A percentile compares a stretch with the other conserved stretches of the same genome.
phyloP scores from a whole-genome alignment of 352 stramenopile species.

The Pythium folliculosum region DNA sequence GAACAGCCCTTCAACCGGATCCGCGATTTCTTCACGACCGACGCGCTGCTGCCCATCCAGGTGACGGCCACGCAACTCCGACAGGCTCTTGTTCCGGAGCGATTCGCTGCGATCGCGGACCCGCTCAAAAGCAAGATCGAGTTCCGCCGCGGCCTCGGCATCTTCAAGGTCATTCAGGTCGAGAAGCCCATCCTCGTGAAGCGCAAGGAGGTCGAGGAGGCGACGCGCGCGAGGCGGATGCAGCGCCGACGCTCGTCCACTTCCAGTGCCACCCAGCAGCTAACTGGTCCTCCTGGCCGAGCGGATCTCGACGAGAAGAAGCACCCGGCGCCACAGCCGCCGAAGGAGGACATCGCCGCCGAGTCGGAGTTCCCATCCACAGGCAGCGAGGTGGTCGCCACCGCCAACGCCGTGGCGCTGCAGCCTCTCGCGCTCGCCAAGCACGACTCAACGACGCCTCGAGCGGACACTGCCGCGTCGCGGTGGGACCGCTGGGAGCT shows the following conservation, averaged over 20 bases:
- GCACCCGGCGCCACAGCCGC: not conserved
- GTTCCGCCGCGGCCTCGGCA: constrained; percentile 57
- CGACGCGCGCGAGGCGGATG: constrained; percentile 23
- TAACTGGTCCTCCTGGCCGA: not conserved
- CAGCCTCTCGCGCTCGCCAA: constrained; percentile 16
- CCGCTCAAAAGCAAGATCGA: constrained; percentile 81
- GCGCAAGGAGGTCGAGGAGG: constrained; percentile 36
- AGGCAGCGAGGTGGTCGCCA: constrained; percentile 15
- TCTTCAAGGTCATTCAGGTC: constrained; percentile 65
- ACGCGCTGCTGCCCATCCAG: constrained; percentile 31
- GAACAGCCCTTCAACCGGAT: constrained; percentile 55
- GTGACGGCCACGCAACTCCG: constrained; percentile 35
- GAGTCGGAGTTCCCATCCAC: not conserved
- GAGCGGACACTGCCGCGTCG: constrained; percentile 8
- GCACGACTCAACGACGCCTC: not conserved
- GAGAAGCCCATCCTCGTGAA: constrained; percentile 61
- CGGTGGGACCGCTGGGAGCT: constrained; percentile 33
- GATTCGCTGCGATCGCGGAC: constrained; percentile 66
- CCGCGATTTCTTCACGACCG: constrained; percentile 64
- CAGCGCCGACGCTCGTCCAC: constrained; percentile 16
- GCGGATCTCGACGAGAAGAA: constrained; percentile 27
- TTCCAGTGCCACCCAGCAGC: constrained; percentile 1
- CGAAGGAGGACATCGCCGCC: not conserved
- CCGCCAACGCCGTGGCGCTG: constrained; percentile 14
- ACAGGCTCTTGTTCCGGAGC: constrained; percentile 35